Evolutionary conservation across 2,329 filamentous ascomycete genomes (phyloP), one percentile per base, ranked within the genome.

Genomic region (Xylariaceae sp.): DNA sequence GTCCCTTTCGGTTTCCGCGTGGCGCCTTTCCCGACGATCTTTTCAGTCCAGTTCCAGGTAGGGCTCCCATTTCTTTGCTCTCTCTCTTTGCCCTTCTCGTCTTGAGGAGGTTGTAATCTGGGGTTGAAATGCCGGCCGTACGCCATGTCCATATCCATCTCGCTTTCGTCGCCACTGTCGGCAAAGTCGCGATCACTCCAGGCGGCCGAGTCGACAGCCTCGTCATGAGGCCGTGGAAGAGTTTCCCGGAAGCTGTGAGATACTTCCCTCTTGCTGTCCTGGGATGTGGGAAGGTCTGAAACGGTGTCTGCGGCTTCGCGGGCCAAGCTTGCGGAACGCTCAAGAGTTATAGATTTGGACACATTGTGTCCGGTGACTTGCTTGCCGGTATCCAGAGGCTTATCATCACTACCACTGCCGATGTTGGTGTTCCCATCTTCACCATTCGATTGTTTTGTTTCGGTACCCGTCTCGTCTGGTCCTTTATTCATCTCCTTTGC

Each of bases 181-280:
- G 77, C 76, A 76, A 85, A 87, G 69, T 89, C 86, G 9, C 81
- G 77, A 45, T 90, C 87, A 69, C 84, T 88, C 88, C 87, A 90
- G 3, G 79, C 80, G 51, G 82, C 77, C 3, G 84, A 87, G 64
- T 88, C 86, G 21, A 69, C 64, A 29, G 77, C 62, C 26, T 74
- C 70, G 28, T 67, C 62, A 17, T 58, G 64, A 24, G 66, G 65
- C 4, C 68, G 71, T 9, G 65, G 44, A 8, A 66, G 69, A 59
- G 61, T 63, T 28, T 68, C 64, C 11, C 53, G 58, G 21, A 56
- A 67, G 53, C 62, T 68, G 29, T 67, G 61, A 7, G 65, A 56
- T 21, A 60, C 56, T 23, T 65, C 57, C 12, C 57, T 56, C 34
- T 61, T 66, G 26, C 56, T 59, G 14, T 65, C 58, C 11, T 66